Evolutionary conservation across 305 asterid species (phyloP).

Genomic region (Fraxinus xanthoxyloides): DNA sequence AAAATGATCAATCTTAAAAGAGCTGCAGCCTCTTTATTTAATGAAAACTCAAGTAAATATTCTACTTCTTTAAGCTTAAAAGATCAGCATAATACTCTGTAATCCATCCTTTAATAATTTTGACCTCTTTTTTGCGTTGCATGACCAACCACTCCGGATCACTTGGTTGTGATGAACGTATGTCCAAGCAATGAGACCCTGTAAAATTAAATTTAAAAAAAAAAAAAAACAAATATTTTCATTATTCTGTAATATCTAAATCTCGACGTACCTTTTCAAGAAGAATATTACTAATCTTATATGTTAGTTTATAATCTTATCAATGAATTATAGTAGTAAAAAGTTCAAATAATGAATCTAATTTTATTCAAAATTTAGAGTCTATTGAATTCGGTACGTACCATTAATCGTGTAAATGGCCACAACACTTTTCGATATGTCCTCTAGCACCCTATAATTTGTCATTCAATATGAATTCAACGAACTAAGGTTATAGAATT

Average conservation of each 20-base stretch:
- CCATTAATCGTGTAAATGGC: conserved; percentile 54
- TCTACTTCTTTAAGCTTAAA: not conserved
- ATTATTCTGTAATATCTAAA: no score
- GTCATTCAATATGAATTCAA: not conserved
- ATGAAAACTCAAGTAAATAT: not conserved
- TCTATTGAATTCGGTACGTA: conserved; percentile 10
- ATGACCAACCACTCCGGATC: conserved; percentile 56
- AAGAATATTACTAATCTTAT: not conserved
- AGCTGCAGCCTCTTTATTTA: not conserved
- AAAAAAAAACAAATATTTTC: no score
- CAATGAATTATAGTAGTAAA: not conserved
- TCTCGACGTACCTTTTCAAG: not conserved
- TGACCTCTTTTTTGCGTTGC: conserved; percentile 42
- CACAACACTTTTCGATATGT: conserved; percentile 42
- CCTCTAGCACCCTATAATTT: conserved; percentile 46
- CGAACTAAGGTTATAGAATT: not conserved
- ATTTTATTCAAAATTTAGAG: not conserved
- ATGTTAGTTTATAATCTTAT: not conserved
- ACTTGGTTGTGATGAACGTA: conserved; percentile 18
- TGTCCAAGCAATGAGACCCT: conserved; percentile 73
- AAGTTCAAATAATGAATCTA: not conserved
- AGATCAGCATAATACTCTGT: conserved; percentile 47
- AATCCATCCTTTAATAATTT: conserved; percentile 48
- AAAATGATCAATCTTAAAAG: not conserved
- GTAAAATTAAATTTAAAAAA: conserved; percentile 1